phyloP scores from a whole-genome alignment of 257 asterid species.

The Sherardia arvensis region DNA sequence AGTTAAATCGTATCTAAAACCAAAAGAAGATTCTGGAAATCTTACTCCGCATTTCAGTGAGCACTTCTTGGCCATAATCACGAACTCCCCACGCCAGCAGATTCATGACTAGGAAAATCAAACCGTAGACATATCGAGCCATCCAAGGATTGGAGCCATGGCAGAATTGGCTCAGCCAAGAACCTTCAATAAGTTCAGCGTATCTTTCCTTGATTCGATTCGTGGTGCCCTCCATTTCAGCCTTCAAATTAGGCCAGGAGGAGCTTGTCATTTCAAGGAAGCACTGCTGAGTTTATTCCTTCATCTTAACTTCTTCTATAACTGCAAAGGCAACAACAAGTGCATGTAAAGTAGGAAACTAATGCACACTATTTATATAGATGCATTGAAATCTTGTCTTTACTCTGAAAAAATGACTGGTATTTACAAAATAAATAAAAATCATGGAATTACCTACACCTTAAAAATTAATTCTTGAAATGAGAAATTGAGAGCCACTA shows the following conservation, averaged over 20 bases:
- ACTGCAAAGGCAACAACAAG: neutral
- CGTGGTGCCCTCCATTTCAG: conserved; percentile 26
- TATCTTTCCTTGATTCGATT: conserved; percentile 19
- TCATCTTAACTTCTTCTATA: conserved; percentile 18
- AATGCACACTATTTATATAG: neutral
- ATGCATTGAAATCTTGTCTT: neutral
- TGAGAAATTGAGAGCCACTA: conserved; percentile 2
- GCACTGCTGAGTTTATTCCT: conserved; percentile 9
- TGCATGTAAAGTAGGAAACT: conserved; percentile 6
- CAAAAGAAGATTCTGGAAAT: neutral
- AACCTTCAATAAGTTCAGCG: conserved; percentile 28
- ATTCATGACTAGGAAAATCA: conserved; percentile 34
- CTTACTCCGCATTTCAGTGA: conserved; percentile 36
- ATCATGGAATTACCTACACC: conserved; percentile 1
- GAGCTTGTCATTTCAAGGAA: conserved; percentile 17
- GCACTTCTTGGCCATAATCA: conserved; percentile 31
- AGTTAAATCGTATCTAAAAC: neutral
- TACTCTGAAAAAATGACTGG: neutral
- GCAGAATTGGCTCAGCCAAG: conserved; percentile 40
- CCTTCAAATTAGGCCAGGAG: conserved; percentile 8
- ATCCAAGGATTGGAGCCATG: conserved; percentile 53
- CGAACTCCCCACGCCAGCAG: conserved; percentile 51
- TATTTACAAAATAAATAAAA: neutral
- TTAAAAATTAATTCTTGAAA: neutral
- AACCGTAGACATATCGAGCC: conserved; percentile 44